Conservation (phyloP, 345 rosid genomes). For the Lepidium didymum region DNA sequence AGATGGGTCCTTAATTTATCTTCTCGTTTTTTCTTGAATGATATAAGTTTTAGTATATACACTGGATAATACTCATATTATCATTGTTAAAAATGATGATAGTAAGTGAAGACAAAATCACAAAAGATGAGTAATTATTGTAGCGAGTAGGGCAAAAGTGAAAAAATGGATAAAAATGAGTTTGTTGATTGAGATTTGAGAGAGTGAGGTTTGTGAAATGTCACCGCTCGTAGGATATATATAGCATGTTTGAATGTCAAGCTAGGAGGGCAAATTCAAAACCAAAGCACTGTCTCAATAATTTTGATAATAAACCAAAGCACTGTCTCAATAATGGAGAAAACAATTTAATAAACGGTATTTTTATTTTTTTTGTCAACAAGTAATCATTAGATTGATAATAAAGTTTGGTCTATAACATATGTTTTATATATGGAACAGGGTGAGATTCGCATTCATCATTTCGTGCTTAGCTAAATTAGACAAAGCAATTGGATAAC, state of each 20-base stretch:
- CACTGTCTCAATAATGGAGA: constrained; percentile 28
- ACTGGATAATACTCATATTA: not conserved
- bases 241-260: constrained; percentile 24
- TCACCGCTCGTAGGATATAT: constrained; percentile 13
- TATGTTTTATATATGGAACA: too few species aligned
- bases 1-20: constrained; percentile 1
- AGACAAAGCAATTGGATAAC: too few species aligned
- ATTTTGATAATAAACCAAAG: too few species aligned
- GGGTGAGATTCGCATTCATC: too few species aligned
- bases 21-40: not conserved
- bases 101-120: not conserved
- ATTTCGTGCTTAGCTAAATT: too few species aligned
- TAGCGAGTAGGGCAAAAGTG: constrained; percentile 15
- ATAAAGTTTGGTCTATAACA: too few species aligned
- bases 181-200: constrained; percentile 17
- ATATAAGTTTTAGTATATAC: not conserved
- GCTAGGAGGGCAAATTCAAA: constrained; percentile 12
- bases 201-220: constrained; percentile 15
- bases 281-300: constrained; percentile 30
- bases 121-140: constrained; percentile 16
- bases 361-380: too few species aligned
- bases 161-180: not conserved
- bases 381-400: too few species aligned
- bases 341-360: not conserved
- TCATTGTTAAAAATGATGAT: not conserved